phyloP scores from a whole-genome alignment of 306 rosid genomes.

The Vigna radiata region DNA sequence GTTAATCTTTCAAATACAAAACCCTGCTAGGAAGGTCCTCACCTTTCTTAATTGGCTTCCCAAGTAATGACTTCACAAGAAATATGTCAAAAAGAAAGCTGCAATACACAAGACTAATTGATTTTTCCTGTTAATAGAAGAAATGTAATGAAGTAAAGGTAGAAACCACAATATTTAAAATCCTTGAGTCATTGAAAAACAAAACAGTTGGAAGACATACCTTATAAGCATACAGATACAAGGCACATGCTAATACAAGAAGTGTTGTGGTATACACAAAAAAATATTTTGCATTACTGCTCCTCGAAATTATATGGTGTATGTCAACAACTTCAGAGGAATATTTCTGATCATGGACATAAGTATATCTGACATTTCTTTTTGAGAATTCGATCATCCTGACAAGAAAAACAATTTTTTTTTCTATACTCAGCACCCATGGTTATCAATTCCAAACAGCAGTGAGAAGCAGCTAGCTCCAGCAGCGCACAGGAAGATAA shows the following conservation, averaged over 20 bases:
- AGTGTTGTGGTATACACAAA: constrained; percentile 51
- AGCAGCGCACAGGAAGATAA: not conserved
- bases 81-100: constrained; percentile 61
- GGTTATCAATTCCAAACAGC: constrained; percentile 7
- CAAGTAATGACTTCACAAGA: constrained; percentile 66
- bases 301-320: constrained; percentile 69
- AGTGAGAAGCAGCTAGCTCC: not conserved
- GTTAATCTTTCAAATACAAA: constrained; percentile 37
- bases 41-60: constrained; percentile 75
- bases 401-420: not conserved
- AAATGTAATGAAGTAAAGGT: constrained; percentile 13
- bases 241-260: constrained; percentile 58
- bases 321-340: constrained; percentile 62
- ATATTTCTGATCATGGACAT: constrained; percentile 64
- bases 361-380: constrained; percentile 61
- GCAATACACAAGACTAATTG: constrained; percentile 60
- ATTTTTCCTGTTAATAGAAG: constrained; percentile 58
- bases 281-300: constrained; percentile 50
- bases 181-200: not conserved
- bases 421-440: not conserved
- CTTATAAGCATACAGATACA: constrained; percentile 58
- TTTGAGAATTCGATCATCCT: constrained; percentile 65
- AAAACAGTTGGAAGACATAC: constrained; percentile 39
- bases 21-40: constrained; percentile 40
- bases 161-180: constrained; percentile 18